Percentiles rank a stretch among this genome's conserved stretches.
These are phyloP conservation scores for Geranium incanum DNA, from an alignment of 441 rosid genomes.

Conservation along the genomic window DNA sequence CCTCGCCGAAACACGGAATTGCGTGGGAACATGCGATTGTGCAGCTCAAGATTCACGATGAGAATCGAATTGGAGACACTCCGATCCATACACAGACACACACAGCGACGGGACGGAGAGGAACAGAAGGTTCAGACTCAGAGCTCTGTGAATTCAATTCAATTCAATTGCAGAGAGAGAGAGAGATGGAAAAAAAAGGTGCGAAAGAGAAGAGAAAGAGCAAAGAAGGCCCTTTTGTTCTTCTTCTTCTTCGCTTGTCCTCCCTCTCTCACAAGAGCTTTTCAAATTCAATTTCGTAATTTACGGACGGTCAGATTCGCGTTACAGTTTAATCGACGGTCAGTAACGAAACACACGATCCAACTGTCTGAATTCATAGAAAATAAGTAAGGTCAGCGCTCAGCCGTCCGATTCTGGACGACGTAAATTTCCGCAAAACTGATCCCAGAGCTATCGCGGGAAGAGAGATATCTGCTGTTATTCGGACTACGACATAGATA, in stretches of 20 bases:
- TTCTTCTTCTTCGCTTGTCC: slow-evolving; percentile 26
- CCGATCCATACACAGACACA: slow-evolving; percentile 23
- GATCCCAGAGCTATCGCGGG: not conserved
- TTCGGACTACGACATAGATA: too few species aligned
- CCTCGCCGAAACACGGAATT: slow-evolving; percentile 19
- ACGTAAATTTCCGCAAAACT: not conserved
- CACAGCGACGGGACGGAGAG: not conserved
- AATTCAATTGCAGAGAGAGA: not conserved
- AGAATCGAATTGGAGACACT: slow-evolving; percentile 7
- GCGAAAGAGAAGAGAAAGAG: slow-evolving; percentile 3
- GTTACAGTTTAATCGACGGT: slow-evolving; percentile 35
- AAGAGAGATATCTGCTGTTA: too few species aligned
- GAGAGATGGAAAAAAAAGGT: slow-evolving; percentile 12
- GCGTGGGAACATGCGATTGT: slow-evolving; percentile 24
- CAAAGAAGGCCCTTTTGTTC: slow-evolving; percentile 19
- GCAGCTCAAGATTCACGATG: slow-evolving; percentile 30
- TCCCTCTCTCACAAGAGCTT: slow-evolving; percentile 73
- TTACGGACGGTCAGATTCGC: slow-evolving; percentile 55
- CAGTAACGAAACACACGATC: slow-evolving; percentile 20
- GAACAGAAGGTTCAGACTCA: not conserved
- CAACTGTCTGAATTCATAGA: slow-evolving; percentile 50
- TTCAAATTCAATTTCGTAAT: slow-evolving; percentile 57
- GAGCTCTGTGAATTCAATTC: not conserved
- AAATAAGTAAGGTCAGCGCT: slow-evolving; percentile 15
- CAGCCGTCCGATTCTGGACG: slow-evolving; percentile 44